Percentiles rank a stretch among this genome's conserved stretches.
Evolutionary conservation across 371 early-diverging fungal species (phyloP).

Genomic region (Mucor lusitanicus): DNA sequence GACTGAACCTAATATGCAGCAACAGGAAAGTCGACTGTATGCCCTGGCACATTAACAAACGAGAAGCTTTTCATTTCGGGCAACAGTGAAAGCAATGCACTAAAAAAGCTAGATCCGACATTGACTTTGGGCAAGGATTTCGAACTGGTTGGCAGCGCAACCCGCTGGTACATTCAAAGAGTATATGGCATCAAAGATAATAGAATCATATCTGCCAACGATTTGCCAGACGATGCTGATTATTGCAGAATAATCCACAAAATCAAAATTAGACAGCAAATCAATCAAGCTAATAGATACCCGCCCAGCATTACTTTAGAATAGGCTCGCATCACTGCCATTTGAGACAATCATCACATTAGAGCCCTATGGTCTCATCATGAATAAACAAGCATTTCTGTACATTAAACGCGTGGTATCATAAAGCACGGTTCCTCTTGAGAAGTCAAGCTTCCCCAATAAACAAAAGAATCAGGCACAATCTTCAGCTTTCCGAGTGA

Average conservation of each 20-base stretch:
- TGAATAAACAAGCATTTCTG: too few species aligned
- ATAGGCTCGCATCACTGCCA: not conserved
- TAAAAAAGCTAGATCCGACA: conserved; percentile 6
- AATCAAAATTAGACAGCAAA: conserved; percentile 20
- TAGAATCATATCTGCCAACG: conserved; percentile 8
- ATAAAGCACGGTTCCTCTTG: too few species aligned
- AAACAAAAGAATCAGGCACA: too few species aligned
- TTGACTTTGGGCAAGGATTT: conserved; percentile 14
- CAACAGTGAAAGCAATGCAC: not conserved
- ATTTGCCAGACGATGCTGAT: conserved; percentile 9
- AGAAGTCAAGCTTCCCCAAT: too few species aligned
- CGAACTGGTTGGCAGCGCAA: conserved; percentile 11
- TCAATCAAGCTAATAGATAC: conserved; percentile 6
- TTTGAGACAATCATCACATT: not conserved
- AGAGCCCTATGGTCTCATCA: not conserved
- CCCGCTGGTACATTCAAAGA: conserved; percentile 17
- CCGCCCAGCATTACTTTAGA: not conserved
- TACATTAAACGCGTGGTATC: too few species aligned
- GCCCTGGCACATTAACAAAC: conserved; percentile 8
- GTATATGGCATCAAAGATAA: conserved; percentile 1
- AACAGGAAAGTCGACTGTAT: conserved; percentile 2
- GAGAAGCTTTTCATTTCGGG: not conserved
- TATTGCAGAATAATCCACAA: conserved; percentile 20
- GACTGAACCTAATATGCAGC: not conserved
- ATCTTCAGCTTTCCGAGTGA: too few species aligned